Evolutionary conservation across 1,284 basidiomycete genomes (phyloP).

Genomic region (Ceratobasidium sp.): DNA sequence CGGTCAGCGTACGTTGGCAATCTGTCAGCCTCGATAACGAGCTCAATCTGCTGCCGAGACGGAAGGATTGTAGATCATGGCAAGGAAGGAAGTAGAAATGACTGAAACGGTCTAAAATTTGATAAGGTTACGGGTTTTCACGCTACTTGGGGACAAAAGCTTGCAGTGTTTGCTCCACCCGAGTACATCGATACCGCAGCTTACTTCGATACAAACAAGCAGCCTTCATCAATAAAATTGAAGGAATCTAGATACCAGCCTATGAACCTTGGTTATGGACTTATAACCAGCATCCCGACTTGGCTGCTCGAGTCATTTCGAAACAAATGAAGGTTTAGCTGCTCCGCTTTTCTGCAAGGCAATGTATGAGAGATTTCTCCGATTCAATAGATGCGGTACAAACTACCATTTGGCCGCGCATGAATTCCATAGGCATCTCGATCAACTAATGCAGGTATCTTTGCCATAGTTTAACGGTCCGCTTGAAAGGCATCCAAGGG

Average conservation of each 20-base stretch:
- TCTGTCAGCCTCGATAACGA: conserved; percentile 14
- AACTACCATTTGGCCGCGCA: conserved; percentile 12
- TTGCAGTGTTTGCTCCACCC: conserved; percentile 1
- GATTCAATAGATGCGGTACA: too few species aligned
- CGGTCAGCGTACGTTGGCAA: conserved; percentile 21
- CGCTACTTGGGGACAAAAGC: too few species aligned
- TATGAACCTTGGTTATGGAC: neutral
- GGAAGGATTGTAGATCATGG: conserved; percentile 42
- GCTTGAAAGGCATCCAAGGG: conserved; percentile 20
- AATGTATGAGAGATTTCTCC: too few species aligned
- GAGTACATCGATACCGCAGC: neutral
- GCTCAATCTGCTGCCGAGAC: neutral
- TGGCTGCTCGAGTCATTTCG: conserved; percentile 11
- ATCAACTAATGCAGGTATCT: neutral
- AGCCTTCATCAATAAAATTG: too few species aligned
- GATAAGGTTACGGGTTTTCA: neutral
- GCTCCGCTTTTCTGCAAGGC: neutral
- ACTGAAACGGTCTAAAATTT: conserved; percentile 2
- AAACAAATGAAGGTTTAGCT: conserved; percentile 10
- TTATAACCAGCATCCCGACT: conserved; percentile 1
- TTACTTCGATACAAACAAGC: too few species aligned
- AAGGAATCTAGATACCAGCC: too few species aligned
- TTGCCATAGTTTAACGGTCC: neutral
- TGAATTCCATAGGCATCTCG: conserved; percentile 13
- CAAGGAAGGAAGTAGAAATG: conserved; percentile 26